Base-by-base conservation (phyloP, 179 eudicot species). In the Carnegiea gigantea region DNA sequence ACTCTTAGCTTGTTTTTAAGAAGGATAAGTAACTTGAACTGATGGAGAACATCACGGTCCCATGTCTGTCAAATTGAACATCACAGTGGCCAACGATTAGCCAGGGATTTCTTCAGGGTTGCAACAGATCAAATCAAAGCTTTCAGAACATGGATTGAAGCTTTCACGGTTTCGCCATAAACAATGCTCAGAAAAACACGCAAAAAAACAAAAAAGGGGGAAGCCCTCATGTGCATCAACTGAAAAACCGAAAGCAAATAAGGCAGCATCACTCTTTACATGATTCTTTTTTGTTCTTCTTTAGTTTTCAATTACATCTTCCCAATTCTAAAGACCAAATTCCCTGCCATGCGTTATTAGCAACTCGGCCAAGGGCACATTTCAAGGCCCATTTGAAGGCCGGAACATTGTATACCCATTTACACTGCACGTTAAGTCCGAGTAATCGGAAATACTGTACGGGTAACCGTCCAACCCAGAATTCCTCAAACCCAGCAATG, bases 301-400 rank as follows among this genome's bases (percentile, higher is more conserved):
- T 6, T 57, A 2, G 43, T 73, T 73, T 44, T 73, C 77, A 28
- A 82, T 84, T 87, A 86, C 86, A 88, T 82, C 88, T 88, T 87
- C 84, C 86, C 91, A 81, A 87, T 87, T 86, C 88, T 81, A 83
- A 43, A 79, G 70, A 79, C 71, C 82, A 70, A 71, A 84, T 77
- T 43, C 84, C 79, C 84, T 78, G 75, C 81, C 78, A 80, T 68
- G 86, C 81, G 77, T 92, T 85, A 83, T 85, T 85, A 79, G 82
- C 40, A 48, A 78, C 77, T 65, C 26, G 30, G 28, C 77, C 86
- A 62, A 68, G 44, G 78, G 77, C 71, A 24, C 48, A 30, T 64
- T 38, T 91, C 89, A 95, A 81, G 86, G 94, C 78, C 98, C 94
- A 85, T 86, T 92, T 21, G 97, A 90, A 48, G 97, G 96, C 81